Conservation (phyloP, 805 yeast genomes). For the Teunomyces funiuensis region DNA sequence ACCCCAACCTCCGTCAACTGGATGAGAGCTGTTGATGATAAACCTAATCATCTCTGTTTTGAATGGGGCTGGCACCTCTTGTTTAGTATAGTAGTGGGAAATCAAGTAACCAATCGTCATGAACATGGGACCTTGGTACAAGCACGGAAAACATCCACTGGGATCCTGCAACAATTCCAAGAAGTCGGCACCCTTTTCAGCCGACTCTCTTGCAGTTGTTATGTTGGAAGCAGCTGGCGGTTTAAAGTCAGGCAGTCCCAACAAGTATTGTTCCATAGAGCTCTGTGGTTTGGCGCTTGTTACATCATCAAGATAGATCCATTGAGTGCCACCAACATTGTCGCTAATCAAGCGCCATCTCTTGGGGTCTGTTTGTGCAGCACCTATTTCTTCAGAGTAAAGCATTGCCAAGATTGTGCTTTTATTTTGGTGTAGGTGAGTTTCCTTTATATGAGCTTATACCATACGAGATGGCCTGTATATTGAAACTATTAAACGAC, state of each 20-base stretch:
- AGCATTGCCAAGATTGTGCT: too few relatives aligned
- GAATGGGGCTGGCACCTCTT: constrained; percentile 65
- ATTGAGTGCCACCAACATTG: constrained; percentile 72
- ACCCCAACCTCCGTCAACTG: constrained; percentile 99
- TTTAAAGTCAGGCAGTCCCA: constrained; percentile 40
- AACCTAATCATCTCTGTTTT: constrained; percentile 76
- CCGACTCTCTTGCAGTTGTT: constrained; percentile 56
- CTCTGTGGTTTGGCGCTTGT: constrained; percentile 48
- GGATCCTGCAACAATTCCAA: constrained; percentile 70
- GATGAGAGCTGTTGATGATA: constrained; percentile 88
- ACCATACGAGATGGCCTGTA: background rate
- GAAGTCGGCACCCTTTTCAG: constrained; percentile 72
- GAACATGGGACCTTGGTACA: constrained; percentile 98
- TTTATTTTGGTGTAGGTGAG: too few relatives aligned
- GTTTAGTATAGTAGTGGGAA: constrained; percentile 66
- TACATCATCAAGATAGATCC: constrained; percentile 64
- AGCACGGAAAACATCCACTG: constrained; percentile 87
- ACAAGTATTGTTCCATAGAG: constrained; percentile 54
- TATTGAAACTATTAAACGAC: background rate
- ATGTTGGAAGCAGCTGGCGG: constrained; percentile 34
- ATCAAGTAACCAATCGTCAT: constrained; percentile 88
- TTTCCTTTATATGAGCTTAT: too few relatives aligned
- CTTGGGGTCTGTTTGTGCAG: constrained; percentile 64
- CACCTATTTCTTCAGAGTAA: constrained; percentile 70
- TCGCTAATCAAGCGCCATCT: constrained; percentile 77